Conservation (phyloP, 164 flowering plant species). For the Warburgia ugandensis region DNA sequence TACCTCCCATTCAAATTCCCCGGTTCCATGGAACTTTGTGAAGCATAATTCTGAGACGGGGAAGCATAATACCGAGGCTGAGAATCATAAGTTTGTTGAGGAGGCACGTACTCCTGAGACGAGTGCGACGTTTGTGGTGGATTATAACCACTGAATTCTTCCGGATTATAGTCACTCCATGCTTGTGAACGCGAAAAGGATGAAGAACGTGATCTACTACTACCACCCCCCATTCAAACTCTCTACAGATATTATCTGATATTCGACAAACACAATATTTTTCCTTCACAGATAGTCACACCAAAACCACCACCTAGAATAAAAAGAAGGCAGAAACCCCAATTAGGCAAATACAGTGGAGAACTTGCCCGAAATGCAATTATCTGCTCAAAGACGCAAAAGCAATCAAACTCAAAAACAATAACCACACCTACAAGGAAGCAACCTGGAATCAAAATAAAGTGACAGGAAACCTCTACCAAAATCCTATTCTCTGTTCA, state of each 20-base stretch:
- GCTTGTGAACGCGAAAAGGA: not conserved
- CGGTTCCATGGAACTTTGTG: not conserved
- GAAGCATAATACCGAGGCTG: not conserved
- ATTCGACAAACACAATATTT: not conserved
- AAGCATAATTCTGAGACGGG: not conserved
- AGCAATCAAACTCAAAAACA: too few species aligned
- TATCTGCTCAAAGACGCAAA: too few species aligned
- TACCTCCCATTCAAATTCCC: constrained; percentile 23
- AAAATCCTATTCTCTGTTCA: too few species aligned
- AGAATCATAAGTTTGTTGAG: not conserved
- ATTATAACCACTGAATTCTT: too few species aligned
- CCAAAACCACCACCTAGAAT: not conserved
- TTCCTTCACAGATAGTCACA: not conserved
- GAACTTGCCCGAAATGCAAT: too few species aligned
- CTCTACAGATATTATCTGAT: not conserved
- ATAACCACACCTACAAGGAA: too few species aligned
- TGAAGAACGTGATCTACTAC: not conserved
- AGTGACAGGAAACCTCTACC: too few species aligned
- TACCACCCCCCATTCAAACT: not conserved
- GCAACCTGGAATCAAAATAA: too few species aligned
- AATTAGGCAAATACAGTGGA: too few species aligned
- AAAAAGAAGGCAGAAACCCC: not conserved
- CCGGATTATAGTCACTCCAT: not conserved
- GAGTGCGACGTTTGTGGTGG: too few species aligned
- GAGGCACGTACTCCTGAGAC: not conserved